Evolutionary conservation across 2,329 filamentous ascomycete genomes (phyloP).

Genomic region (Didymella keratinophila): DNA sequence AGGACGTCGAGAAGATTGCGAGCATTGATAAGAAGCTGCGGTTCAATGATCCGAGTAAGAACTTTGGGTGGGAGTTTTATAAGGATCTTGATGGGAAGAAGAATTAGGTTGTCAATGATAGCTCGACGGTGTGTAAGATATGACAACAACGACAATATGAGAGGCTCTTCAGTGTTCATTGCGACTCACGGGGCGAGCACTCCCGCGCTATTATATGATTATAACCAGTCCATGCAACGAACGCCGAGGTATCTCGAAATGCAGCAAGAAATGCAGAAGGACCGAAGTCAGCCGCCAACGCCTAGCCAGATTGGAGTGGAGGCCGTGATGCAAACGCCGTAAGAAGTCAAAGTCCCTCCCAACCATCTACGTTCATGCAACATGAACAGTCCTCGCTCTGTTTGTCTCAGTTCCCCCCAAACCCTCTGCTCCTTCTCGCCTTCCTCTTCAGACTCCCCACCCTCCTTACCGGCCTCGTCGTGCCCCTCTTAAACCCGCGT

Average conservation of each 20-base stretch:
- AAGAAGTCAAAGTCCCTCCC: neutral
- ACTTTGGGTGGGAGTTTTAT: slow-evolving; percentile 67
- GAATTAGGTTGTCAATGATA: neutral
- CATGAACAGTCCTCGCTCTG: too few species aligned
- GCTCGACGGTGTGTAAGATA: neutral
- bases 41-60: slow-evolving; percentile 66
- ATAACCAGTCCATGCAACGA: neutral
- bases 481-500: slow-evolving; percentile 14
- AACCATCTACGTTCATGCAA: neutral
- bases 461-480: slow-evolving; percentile 8
- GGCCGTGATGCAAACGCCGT: neutral
- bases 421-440: neutral
- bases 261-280: neutral
- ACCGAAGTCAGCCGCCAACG: neutral
- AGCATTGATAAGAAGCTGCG: slow-evolving; percentile 66
- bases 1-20: slow-evolving; percentile 72
- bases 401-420: neutral
- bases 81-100: slow-evolving; percentile 63
- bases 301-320: neutral
- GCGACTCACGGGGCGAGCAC: neutral
- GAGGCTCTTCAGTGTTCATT: neutral
- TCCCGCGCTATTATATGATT: too few species aligned
- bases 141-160: neutral
- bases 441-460: slow-evolving; percentile 10
- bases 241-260: slow-evolving; percentile 1